These are phyloP conservation scores for Sindora glabra DNA, from an alignment of 306 rosid species.

Conservation along the genomic window DNA sequence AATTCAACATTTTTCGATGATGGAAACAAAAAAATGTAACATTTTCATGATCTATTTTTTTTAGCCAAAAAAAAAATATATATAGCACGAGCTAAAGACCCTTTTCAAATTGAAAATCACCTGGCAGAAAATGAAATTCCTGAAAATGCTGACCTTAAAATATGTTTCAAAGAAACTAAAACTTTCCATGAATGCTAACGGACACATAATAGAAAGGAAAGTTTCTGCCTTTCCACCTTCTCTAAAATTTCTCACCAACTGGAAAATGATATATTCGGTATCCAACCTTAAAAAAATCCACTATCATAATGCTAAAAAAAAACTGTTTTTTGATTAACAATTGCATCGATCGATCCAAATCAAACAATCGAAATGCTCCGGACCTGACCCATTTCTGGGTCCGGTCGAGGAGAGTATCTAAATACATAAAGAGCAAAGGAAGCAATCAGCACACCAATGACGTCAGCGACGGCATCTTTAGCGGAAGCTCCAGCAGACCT, in stretches of 20 bases:
- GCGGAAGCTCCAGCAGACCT: slow-evolving; percentile 69
- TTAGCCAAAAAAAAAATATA: no score
- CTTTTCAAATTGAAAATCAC: not conserved
- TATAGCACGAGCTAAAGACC: not conserved
- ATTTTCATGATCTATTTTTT: no score
- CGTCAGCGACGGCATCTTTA: slow-evolving; percentile 60
- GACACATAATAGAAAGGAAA: not conserved
- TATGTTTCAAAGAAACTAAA: not conserved
- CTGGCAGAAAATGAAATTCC: not conserved
- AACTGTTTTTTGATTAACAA: not conserved
- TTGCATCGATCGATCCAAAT: not conserved
- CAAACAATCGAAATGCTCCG: slow-evolving; percentile 41
- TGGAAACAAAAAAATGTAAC: no score
- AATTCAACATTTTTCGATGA: not conserved
- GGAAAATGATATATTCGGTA: not conserved
- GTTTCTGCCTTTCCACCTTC: not conserved
- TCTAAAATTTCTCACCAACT: slow-evolving; percentile 3
- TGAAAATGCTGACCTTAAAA: not conserved
- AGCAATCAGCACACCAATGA: slow-evolving; percentile 55
- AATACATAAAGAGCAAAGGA: slow-evolving; percentile 28
- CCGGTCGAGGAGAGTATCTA: slow-evolving; percentile 3
- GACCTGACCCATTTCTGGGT: slow-evolving; percentile 3
- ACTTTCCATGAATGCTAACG: not conserved
- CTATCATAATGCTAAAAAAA: not conserved
- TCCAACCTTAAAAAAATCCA: not conserved